Evolutionary conservation across 805 yeast species (phyloP).

Genomic region (Limtongozyma cylindracea): DNA sequence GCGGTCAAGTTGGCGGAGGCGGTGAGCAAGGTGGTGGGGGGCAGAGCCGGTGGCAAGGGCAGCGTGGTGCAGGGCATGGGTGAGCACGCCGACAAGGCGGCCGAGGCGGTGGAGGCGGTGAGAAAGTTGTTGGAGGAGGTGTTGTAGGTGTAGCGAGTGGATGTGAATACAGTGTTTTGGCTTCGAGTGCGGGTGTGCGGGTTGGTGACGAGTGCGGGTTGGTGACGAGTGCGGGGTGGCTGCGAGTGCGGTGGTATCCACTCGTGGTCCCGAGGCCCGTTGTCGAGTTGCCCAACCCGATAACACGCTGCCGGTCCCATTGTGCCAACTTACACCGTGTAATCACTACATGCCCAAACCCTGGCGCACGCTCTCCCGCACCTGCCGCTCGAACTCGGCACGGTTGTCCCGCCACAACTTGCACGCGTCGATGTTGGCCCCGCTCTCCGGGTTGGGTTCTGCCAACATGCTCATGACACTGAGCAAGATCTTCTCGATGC

Average conservation of each 20-base stretch:
- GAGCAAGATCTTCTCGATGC: constrained; percentile 84
- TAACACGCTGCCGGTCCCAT: background rate
- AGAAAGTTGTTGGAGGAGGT: constrained; percentile 33
- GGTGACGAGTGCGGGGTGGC: background rate
- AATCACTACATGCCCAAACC: constrained; percentile 35
- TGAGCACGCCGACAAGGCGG: constrained; percentile 43
- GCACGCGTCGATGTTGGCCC: constrained; percentile 65
- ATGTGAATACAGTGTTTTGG: too few relatives aligned
- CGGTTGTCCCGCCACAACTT: constrained; percentile 83
- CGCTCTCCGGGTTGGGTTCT: constrained; percentile 90
- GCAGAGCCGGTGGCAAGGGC: constrained; percentile 97
- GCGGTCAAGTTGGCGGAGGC: constrained; percentile 52
- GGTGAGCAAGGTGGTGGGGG: constrained; percentile 64
- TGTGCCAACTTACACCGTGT: background rate
- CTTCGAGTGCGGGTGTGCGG: too few relatives aligned
- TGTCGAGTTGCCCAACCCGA: background rate
- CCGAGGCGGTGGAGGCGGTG: constrained; percentile 51
- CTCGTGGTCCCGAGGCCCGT: background rate
- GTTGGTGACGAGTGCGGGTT: background rate
- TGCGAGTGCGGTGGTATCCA: background rate
- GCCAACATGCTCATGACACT: constrained; percentile 93
- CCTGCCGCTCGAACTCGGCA: constrained; percentile 35
- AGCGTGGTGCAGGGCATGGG: constrained; percentile 95
- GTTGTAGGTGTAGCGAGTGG: too few relatives aligned
- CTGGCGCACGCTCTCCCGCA: constrained; percentile 39